phyloP scores from a whole-genome alignment of 2,329 filamentous ascomycete genomes.

The Trichophyton schoenleinii region DNA sequence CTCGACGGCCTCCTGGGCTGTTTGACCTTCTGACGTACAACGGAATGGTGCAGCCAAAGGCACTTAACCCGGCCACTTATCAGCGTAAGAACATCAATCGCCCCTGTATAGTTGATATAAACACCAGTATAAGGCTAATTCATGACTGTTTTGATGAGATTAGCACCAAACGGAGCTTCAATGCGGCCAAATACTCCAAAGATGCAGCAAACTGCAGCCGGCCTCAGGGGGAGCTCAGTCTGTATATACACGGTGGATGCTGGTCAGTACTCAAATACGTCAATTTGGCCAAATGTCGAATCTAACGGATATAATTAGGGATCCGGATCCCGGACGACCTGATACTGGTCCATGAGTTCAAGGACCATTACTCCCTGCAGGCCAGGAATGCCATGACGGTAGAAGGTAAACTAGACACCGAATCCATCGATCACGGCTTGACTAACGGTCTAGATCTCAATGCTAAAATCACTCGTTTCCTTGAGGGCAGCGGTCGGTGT shows the following conservation, averaged over 20 bases:
- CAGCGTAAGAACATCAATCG: conserved; percentile 7
- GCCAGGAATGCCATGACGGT: conserved; percentile 14
- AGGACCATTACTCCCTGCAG: conserved; percentile 17
- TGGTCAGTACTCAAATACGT: not conserved
- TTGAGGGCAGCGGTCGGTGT: conserved; percentile 4
- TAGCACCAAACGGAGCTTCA: conserved; percentile 11
- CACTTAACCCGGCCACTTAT: conserved; percentile 14
- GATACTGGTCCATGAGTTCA: conserved; percentile 18
- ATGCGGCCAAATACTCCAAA: conserved; percentile 11
- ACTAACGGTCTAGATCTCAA: conserved; percentile 13
- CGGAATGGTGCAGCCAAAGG: conserved; percentile 13
- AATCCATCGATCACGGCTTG: not conserved
- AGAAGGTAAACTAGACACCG: conserved; percentile 7
- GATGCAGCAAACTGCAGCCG: not conserved
- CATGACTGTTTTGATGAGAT: not conserved
- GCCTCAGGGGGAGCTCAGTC: not conserved
- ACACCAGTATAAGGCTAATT: not conserved
- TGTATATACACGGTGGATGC: not conserved
- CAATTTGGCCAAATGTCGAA: not conserved
- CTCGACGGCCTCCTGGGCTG: conserved; percentile 8
- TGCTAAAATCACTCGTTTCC: conserved; percentile 14
- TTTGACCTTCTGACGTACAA: conserved; percentile 15
- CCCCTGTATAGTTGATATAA: not conserved
- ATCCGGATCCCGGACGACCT: conserved; percentile 14
- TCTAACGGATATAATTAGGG: conserved; percentile 4